These are phyloP conservation scores for Alternaria sp. DNA, from an alignment of 2,329 filamentous ascomycete species.

Conservation along the genomic window DNA sequence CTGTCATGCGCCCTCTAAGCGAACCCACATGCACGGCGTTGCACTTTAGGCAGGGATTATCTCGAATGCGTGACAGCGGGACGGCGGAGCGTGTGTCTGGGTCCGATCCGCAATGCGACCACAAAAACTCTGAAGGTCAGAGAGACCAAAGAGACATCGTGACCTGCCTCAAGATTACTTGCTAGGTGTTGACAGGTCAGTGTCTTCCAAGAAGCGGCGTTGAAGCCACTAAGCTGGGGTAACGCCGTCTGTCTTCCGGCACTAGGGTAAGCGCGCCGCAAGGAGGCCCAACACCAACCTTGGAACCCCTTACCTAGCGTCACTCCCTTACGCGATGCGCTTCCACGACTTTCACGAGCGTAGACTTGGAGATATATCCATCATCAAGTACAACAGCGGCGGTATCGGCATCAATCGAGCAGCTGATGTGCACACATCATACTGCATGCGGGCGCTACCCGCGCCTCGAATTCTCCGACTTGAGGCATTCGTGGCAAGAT, in stretches of 20 bases:
- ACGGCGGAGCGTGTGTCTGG: not conserved
- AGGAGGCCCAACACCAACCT: not conserved
- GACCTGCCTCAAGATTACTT: not conserved
- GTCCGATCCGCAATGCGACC: not conserved
- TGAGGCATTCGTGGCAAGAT: not conserved
- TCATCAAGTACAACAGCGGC: not conserved
- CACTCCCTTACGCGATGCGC: not conserved
- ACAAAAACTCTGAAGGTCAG: not conserved
- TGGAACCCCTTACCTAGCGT: not conserved
- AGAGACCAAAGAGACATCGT: not conserved
- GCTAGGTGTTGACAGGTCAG: not conserved
- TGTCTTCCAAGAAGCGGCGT: not conserved
- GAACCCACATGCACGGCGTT: conserved; percentile 3
- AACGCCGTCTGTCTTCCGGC: not conserved
- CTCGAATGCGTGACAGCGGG: not conserved
- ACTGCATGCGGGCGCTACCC: not conserved
- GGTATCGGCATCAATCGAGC: not conserved
- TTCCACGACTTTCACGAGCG: not conserved
- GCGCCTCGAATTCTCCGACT: conserved; percentile 2
- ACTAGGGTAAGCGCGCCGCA: conserved; percentile 1
- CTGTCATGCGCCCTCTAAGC: conserved; percentile 4
- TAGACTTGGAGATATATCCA: not conserved
- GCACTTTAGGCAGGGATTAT: not conserved
- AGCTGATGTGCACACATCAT: not conserved
- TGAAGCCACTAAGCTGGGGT: not conserved